Percentiles rank a stretch among this genome's conserved stretches.
Conservation (phyloP, 768 basidiomycete genomes). For the Tremella fuciformis region DNA sequence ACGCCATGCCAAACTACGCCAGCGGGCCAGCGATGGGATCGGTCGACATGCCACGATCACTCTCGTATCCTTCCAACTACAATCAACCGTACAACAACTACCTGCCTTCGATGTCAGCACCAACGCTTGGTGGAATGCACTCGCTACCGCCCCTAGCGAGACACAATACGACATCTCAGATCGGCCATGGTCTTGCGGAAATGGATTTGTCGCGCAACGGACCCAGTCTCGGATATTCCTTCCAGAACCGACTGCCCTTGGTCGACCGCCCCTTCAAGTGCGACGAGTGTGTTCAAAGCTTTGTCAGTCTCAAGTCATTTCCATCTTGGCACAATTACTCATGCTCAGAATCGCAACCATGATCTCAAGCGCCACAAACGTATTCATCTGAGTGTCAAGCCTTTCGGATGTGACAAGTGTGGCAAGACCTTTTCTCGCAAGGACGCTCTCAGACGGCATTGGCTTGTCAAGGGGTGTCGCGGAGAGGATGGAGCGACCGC, state of each 20-base stretch:
- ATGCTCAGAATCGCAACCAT: conserved; percentile 51
- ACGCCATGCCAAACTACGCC: conserved; percentile 1
- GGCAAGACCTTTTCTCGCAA: conserved; percentile 53
- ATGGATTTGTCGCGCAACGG: conserved; percentile 24
- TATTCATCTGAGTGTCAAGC: conserved; percentile 52
- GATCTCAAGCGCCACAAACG: conserved; percentile 53
- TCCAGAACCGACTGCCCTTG: conserved; percentile 36
- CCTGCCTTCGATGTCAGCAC: conserved; percentile 25
- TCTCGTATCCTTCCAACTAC: conserved; percentile 39
- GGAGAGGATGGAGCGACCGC: conserved; percentile 47
- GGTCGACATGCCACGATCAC: conserved; percentile 43
- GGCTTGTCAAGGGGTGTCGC: conserved; percentile 52
- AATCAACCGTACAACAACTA: conserved; percentile 26
- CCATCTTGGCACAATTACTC: neutral
- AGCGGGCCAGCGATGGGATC: conserved; percentile 4
- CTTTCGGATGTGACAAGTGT: conserved; percentile 52
- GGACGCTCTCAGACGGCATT: conserved; percentile 52
- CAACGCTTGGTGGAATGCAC: conserved; percentile 9
- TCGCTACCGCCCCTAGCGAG: conserved; percentile 26
- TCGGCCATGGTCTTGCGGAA: conserved; percentile 19
- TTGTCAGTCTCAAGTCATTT: conserved; percentile 33
- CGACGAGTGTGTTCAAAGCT: conserved; percentile 52
- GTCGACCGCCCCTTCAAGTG: conserved; percentile 52
- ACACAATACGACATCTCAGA: conserved; percentile 27
- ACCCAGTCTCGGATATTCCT: conserved; percentile 32